Base-by-base conservation (phyloP, 2,329 filamentous ascomycete genomes). In the Tympanopsis confertula region DNA sequence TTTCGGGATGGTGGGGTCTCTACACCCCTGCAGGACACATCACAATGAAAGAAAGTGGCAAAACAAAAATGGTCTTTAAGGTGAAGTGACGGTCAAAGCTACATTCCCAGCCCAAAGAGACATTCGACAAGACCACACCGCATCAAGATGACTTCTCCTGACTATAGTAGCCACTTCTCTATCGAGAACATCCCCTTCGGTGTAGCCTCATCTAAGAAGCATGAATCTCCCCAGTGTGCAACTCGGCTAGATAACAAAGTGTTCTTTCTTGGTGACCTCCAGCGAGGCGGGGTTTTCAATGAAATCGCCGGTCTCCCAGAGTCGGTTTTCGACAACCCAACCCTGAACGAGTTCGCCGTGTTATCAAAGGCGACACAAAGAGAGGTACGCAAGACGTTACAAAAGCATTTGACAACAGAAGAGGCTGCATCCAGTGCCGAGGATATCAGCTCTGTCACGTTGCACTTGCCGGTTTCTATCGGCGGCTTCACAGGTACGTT, bases 391-490 rank as follows among this genome's bases (percentile, higher is more conserved):
- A 42, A 42, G n/a, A 52, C 52, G 15, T 55, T 72, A 15, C 63
- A 61, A 47, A 20, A 47, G 20, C 30, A 57, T 42, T 45, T 60
- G 40, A 26, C 48, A 15, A 52, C 5, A 39, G 60, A 13, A 5
- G 62, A 4, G 47, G 35, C 54, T 5, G 43, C 49, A 4, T 41
- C 49, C 12, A 38, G 46, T 13, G 50, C 50, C 32, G 47, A 51
- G 19, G 45, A 50, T 5, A 39, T 74, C 13, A 43, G 53, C 28
- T 49, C 58, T 20, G 63, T 68, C 14, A 53, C 53, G 3, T 52
- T 74, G 44, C 68, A 78, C 46, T 48, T 79, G 1, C 77, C 76
- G 0, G 53, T 81, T 26, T 50, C 57, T 3, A 65, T 75, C 14
- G 61, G 62, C 4, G 73, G 71, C 24, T 80, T 76, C 47, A 69